Percentiles rank a stretch among this genome's conserved stretches.
These are phyloP conservation scores for Crithidia sp. DNA, from an alignment of 208 protist species.

Conservation along the genomic window DNA sequence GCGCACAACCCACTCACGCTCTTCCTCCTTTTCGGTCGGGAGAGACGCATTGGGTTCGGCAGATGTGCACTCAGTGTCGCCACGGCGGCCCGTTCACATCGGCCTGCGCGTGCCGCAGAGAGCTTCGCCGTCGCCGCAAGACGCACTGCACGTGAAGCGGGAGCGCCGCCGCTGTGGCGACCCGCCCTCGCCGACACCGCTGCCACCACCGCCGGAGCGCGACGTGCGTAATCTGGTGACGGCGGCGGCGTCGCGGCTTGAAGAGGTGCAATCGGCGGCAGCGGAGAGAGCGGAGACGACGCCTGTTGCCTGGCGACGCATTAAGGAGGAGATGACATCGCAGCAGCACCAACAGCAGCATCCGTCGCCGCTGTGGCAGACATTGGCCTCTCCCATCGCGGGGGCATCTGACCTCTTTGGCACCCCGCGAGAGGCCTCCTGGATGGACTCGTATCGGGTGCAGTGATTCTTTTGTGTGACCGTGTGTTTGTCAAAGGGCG, in stretches of 20 bases:
- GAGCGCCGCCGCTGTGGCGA: background rate
- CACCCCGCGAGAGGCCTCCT: constrained; percentile 22
- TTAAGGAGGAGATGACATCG: constrained; percentile 19
- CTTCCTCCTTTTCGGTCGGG: background rate
- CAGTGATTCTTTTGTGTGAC: background rate
- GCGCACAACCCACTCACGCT: background rate
- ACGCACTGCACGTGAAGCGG: background rate
- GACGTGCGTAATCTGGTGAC: background rate
- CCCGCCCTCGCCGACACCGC: background rate
- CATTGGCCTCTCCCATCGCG: constrained; percentile 14
- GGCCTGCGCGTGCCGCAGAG: background rate
- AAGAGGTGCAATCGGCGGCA: background rate
- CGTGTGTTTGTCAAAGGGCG: too few species aligned
- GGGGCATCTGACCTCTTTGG: constrained; percentile 19
- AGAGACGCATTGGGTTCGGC: background rate
- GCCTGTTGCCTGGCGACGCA: constrained; percentile 27
- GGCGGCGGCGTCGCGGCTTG: background rate
- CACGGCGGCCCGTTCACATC: constrained; percentile 4
- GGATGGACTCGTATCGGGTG: constrained; percentile 5
- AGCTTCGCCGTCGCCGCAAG: background rate
- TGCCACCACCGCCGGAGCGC: background rate
- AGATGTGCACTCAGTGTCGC: constrained; percentile 10
- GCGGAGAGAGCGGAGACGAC: background rate
- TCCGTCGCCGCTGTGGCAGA: background rate
- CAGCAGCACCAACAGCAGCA: background rate